Conservation (phyloP, 345 rosid genomes). For the Fremontodendron californicum region DNA sequence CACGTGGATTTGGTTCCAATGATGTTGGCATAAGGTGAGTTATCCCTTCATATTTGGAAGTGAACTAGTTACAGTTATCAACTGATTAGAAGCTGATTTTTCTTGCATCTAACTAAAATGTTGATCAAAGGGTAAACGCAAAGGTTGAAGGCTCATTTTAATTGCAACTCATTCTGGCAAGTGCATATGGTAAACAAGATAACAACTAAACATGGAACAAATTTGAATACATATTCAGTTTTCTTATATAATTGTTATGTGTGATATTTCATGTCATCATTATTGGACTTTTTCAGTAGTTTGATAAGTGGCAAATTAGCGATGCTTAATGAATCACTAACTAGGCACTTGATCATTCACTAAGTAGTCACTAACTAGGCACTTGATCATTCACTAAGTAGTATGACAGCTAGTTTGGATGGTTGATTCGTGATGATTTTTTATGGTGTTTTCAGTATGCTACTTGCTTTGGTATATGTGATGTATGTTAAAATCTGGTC, state of each 20-base stretch:
- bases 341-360: not conserved
- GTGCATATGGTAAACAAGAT: not conserved
- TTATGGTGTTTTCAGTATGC: not conserved
- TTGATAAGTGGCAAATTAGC: not conserved
- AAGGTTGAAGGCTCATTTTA: not conserved
- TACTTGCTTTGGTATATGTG: not conserved
- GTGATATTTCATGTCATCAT: not conserved
- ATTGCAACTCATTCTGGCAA: not conserved
- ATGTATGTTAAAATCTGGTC: not conserved
- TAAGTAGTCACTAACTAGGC: not conserved
- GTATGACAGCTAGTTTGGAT: not conserved
- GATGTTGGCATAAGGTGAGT: constrained; percentile 64
- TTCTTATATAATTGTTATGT: not conserved
- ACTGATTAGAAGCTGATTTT: not conserved
- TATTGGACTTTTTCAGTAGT: not conserved
- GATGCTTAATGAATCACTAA: not conserved
- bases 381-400: not conserved
- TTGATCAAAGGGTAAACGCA: not conserved
- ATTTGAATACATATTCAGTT: not conserved
- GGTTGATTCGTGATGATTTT: not conserved
- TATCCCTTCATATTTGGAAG: constrained; percentile 12
- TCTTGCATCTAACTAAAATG: not conserved
- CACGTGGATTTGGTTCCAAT: constrained; percentile 52
- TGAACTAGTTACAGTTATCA: not conserved
- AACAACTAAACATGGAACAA: not conserved